Base-by-base conservation (phyloP, 495 filamentous ascomycete species). In the Bryoglossum gracile region DNA sequence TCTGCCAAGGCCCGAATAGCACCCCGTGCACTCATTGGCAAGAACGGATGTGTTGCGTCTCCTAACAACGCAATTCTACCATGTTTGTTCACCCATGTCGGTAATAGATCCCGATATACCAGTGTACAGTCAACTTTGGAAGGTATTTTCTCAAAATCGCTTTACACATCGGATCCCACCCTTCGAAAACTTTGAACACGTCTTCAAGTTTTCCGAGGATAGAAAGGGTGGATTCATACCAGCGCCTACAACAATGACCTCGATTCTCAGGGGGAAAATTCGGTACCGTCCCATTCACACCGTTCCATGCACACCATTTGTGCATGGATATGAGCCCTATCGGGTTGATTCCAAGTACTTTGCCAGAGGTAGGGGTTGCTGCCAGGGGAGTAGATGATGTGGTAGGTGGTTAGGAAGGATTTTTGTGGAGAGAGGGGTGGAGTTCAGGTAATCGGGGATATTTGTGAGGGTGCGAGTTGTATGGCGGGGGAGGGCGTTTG, bases 1-100 rank as follows among this genome's bases (percentile, higher is more conserved):
- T 88, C 84, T 54, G 88, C 84, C 51, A 88, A 78, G 0, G 83
- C 80, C 54, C 85, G 78, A 19, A 75, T 83, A 0, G 80, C 84
- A 0, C 85, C 85, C 50, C 86, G 80, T 9, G 77, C 76, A 3
- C 75, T 80, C 0, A 81, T 86, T 0, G 83, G 83, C 8, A 87
- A 66, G 61, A 87, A 86, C 0, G 83, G 78, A 64, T 89, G 84
- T 2, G 83, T 83, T 3, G 81, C 68, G 54, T 87, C 84, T 19
- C 83, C 84, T 18, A 87, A 69, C 10, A 83, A 65, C 22, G 69
- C 71, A 16, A 81, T 81, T 18, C 78, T 70, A 10, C 74, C 72
- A 6, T 69, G 65, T 9, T 74, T 67, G 3, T 73, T 79, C 14
- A 83, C 70, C 72, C 83, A 89, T 0, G 71, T 78, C 1, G 80